Percentiles rank a stretch among this genome's conserved stretches.
These are phyloP conservation scores for Mytilinidion resinicola DNA, from an alignment of 495 filamentous ascomycete species.

Conservation along the genomic window DNA sequence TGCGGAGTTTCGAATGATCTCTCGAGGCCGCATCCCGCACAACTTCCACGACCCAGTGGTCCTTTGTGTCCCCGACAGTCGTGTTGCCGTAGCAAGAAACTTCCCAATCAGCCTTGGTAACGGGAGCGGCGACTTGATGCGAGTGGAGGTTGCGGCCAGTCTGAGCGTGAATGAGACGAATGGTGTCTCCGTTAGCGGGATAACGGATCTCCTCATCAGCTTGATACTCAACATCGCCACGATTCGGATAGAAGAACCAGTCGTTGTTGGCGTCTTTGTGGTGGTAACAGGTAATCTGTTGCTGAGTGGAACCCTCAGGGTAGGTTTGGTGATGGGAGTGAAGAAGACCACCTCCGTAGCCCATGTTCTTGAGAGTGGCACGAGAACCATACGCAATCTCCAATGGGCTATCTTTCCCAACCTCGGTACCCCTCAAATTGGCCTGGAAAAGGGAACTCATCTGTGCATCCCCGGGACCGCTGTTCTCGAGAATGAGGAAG, in stretches of 20 bases:
- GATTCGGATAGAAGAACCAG: constrained; percentile 97
- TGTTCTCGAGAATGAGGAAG: constrained; percentile 88
- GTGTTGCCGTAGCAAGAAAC: constrained; percentile 94
- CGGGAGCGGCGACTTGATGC: constrained; percentile 77
- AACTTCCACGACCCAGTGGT: constrained; percentile 94
- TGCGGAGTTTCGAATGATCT: constrained; percentile 80
- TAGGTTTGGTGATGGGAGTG: constrained; percentile 96
- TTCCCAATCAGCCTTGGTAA: constrained; percentile 84
- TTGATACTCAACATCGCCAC: constrained; percentile 65
- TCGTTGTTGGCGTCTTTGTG: constrained; percentile 99
- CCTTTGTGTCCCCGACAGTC: constrained; percentile 96
- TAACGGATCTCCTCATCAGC: constrained; percentile 61
- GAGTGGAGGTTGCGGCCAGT: constrained; percentile 96
- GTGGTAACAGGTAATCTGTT: constrained; percentile 98
- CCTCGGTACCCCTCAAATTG: constrained; percentile 86
- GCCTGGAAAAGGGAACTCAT: constrained; percentile 99
- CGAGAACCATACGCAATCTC: constrained; percentile 85
- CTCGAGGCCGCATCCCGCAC: constrained; percentile 79
- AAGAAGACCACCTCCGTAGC: constrained; percentile 93
- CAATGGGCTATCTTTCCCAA: constrained; percentile 86
- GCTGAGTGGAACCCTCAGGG: constrained; percentile 88
- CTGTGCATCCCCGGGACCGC: constrained; percentile 92
- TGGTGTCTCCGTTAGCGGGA: constrained; percentile 67
- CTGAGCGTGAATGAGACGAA: constrained; percentile 90
- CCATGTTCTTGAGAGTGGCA: constrained; percentile 97